Base-by-base conservation (phyloP, 2,329 filamentous ascomycete genomes). In the Alternaria arborescens region DNA sequence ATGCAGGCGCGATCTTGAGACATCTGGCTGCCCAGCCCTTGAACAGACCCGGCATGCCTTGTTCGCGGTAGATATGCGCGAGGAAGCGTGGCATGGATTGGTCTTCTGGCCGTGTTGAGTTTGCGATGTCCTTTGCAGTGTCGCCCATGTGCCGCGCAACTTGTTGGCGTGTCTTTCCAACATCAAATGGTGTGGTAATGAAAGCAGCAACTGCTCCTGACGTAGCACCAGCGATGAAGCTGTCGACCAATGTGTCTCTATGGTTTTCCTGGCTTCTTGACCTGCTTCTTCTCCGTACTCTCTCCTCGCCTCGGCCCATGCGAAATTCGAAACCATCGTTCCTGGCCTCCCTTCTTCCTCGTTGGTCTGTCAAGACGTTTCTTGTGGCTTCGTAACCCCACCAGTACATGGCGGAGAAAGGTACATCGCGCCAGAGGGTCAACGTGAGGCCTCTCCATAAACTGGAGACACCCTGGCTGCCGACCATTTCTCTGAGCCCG, bases 361-460 rank as follows among this genome's bases (percentile, higher is more conserved):
- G 88, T 50, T 87, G 80, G 68, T 94, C 89, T 1, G 89, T 90
- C 58, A 98, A 80, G 53, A 82, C 81, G 24, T 89, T 88, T 54
- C 93, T 88, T 56, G 94, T 89, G 18, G 87, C 88, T 81, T 99
- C 95, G 77, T 99, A 99, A 12, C 95, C 94, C 89, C 91, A 96
- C 95, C 95, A 99, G 82, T 99, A 99, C 44, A 99, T 86, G 4
- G 91, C 95, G 1, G 94, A 98, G 74, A 99, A 99, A 0, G 95
- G 95, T 0, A 98, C 95, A 75, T 99, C 95, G 65, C 95, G 87
- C 95, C 95, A 99, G 59, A 99, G 86, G 0, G 94, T 98, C 70
- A 99, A 82, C 0, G 90, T 93, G 56, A 99, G 81, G 0, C 95
- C 95, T 58, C 94, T 86, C 95, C 95, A 99, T 0, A 99, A 82